Conservation (phyloP, 371 early-diverging fungal species). For the Umbelopsis sp. region DNA sequence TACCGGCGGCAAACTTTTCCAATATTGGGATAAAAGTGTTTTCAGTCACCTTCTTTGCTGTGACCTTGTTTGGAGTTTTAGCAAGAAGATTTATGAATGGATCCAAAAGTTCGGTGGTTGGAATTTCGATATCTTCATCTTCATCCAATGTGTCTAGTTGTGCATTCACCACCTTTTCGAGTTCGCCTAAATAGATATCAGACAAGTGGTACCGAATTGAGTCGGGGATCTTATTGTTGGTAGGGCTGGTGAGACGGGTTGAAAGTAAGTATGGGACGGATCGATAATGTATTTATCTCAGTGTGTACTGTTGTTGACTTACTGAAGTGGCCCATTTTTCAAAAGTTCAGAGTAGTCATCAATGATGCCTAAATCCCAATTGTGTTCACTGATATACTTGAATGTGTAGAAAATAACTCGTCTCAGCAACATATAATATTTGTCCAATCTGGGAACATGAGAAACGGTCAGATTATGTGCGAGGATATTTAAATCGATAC, state of each 20-base stretch:
- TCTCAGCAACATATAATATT: conserved; percentile 82
- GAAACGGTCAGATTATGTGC: not conserved
- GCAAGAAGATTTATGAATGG: conserved; percentile 69
- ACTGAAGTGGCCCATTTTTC: conserved; percentile 73
- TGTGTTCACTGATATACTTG: conserved; percentile 64
- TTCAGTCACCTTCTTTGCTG: conserved; percentile 53
- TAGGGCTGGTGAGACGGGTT: conserved; percentile 46
- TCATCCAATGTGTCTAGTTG: conserved; percentile 38
- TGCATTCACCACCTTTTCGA: conserved; percentile 66
- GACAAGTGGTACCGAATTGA: conserved; percentile 78
- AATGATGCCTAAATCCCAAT: conserved; percentile 67
- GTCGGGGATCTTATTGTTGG: conserved; percentile 69
- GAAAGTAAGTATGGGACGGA: conserved; percentile 15
- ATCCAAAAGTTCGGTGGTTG: conserved; percentile 64
- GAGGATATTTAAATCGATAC: not conserved
- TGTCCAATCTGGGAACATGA: conserved; percentile 68
- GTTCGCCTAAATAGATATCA: conserved; percentile 83
- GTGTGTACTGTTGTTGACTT: conserved; percentile 20
- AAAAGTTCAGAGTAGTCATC: conserved; percentile 65
- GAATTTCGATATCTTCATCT: conserved; percentile 48
- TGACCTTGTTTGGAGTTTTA: conserved; percentile 52
- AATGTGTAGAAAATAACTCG: conserved; percentile 74
- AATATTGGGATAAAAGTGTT: conserved; percentile 43
- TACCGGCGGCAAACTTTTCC: conserved; percentile 28
- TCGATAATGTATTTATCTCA: not conserved